Evolutionary conservation across 345 rosid genomes (phyloP).

Genomic region (Lepidium didymum): DNA sequence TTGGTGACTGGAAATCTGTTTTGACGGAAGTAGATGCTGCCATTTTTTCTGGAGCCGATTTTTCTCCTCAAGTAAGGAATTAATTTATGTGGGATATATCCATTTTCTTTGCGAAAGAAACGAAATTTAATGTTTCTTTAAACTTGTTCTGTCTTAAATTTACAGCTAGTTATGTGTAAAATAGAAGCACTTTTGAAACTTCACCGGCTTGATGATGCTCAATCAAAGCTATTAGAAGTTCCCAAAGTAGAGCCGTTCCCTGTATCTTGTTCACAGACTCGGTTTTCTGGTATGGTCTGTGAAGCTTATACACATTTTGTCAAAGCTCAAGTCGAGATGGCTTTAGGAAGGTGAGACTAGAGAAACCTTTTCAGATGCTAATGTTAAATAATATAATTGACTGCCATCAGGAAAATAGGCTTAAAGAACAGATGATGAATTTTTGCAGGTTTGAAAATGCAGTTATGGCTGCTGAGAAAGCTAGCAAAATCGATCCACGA

Average conservation of each 20-base stretch:
- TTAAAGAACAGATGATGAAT: conserved; percentile 40
- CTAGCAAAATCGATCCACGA: conserved; percentile 64
- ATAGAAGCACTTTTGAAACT: conserved; percentile 87
- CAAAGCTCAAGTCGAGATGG: conserved; percentile 78
- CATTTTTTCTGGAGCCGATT: conserved; percentile 82
- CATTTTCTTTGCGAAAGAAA: neutral
- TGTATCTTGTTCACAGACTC: conserved; percentile 46
- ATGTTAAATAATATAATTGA: neutral
- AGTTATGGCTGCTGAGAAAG: conserved; percentile 77
- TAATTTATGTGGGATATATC: neutral
- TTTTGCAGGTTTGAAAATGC: conserved; percentile 98
- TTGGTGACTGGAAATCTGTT: conserved; percentile 64
- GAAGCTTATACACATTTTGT: conserved; percentile 73
- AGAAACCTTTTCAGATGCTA: neutral
- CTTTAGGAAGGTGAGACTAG: conserved; percentile 81
- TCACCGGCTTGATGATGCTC: conserved; percentile 76
- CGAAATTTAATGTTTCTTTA: neutral
- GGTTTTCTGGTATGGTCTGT: conserved; percentile 68
- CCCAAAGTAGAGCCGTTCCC: conserved; percentile 54
- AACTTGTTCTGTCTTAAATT: conserved; percentile 40
- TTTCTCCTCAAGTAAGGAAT: conserved; percentile 60
- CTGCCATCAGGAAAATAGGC: conserved; percentile 5
- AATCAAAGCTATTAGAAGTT: conserved; percentile 39
- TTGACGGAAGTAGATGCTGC: conserved; percentile 73
- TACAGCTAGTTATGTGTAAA: conserved; percentile 92